Base-by-base conservation (phyloP, 768 basidiomycete species). In the Russula dissimulans region DNA sequence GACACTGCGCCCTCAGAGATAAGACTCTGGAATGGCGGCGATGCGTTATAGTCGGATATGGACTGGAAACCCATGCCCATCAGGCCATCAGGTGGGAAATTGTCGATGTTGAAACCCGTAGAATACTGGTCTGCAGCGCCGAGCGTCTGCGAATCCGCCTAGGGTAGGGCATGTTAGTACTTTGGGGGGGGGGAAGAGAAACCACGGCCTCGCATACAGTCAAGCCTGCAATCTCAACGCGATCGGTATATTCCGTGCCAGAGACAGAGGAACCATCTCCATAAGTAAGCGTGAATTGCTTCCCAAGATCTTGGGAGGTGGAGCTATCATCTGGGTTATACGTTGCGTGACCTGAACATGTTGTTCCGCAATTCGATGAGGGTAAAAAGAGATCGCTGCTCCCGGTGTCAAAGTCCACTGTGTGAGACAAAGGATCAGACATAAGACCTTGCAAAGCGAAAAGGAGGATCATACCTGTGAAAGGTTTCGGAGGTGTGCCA, bases 121-220 rank as follows among this genome's bases (percentile, higher is more conserved):
- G 75, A 76, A 57, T 78, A 78, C 3, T 63, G 66, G 12, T 67
- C 70, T n/a, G 80, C 79, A 18, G 74, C 75, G 11, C 78, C 79
- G 18, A 83, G 62, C 4, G 70, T 70, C 67, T 82, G 81, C 31
- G 64, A 66, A 0, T 59, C 65, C 5, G 76, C 60, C 63, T 64
- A 32, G 31, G 43, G 14, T 29, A n/a, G 6, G 7, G 6, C 8
- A 36, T 8, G 12, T 22, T 2, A 44, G 31, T 9, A 22, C 38
- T 26, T 31, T 38, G 9, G 22, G 6, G 3, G 6, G 3, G 7
- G 12, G 29, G 38, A 26, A 11, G 42, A 17, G 32, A 32, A 4
- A 18, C 4, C 22, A 26, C 22, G 17, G 10, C 3, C 1, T 10
- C 11, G 17, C 63, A 29, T 39, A 36, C 41, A 22, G 34, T 67